Evolutionary conservation across 2,329 filamentous ascomycete genomes (phyloP).

Genomic region (Pochonia chlamydosporia): DNA sequence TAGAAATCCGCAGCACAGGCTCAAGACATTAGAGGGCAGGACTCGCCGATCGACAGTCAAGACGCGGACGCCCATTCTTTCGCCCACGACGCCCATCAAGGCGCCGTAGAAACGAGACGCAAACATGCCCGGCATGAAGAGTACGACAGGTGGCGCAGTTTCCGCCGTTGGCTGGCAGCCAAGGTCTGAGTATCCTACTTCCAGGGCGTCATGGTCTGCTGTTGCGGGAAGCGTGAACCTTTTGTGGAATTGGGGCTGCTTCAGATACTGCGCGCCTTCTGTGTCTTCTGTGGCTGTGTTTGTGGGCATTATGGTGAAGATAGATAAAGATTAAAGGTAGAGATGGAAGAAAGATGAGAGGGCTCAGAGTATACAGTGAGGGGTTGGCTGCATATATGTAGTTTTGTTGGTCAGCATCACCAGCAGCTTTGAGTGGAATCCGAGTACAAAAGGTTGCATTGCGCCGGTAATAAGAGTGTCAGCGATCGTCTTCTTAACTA

Average conservation of each 20-base stretch:
- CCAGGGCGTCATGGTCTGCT: slow-evolving; percentile 13
- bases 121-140: slow-evolving; percentile 24
- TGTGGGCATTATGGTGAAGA: no score
- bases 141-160: slow-evolving; percentile 16
- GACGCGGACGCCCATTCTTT: slow-evolving; percentile 23
- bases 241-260: slow-evolving; percentile 14
- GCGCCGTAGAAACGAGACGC: slow-evolving; percentile 21
- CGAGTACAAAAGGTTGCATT: no score
- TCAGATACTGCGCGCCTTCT: no score
- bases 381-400: no score
- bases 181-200: slow-evolving; percentile 22
- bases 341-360: no score
- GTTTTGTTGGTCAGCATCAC: no score
- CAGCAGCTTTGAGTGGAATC: no score
- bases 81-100: slow-evolving; percentile 25
- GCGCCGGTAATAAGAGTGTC: no score
- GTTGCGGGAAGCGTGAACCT: slow-evolving; percentile 19
- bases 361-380: no score
- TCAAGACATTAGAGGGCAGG: slow-evolving; percentile 18
- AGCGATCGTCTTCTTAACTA: no score
- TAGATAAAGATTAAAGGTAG: no score
- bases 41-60: slow-evolving; percentile 23
- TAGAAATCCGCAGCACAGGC: not conserved
- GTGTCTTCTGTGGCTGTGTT: no score
- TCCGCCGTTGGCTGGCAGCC: slow-evolving; percentile 9